A percentile compares a stretch with the other conserved stretches of the same genome.
These are phyloP conservation scores for Aspergillus diversus DNA, from an alignment of 495 filamentous ascomycete genomes.

Conservation along the genomic window DNA sequence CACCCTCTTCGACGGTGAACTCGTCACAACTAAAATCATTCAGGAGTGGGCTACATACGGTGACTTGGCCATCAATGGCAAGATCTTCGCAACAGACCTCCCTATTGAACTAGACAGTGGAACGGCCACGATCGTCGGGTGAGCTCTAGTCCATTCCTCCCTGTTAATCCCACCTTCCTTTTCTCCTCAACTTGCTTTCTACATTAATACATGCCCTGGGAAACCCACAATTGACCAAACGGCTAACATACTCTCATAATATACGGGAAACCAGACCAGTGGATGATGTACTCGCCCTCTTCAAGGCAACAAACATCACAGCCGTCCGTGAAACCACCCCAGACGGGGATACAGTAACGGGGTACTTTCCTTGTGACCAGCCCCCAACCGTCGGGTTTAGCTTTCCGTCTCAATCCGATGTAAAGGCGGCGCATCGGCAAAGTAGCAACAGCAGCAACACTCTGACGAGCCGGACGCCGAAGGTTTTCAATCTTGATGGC, in stretches of 20 bases:
- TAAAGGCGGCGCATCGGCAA: neutral
- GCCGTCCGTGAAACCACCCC: constrained; percentile 1
- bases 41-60: constrained; percentile 19
- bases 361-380: constrained; percentile 22
- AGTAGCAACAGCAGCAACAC: neutral
- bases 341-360: constrained; percentile 7
- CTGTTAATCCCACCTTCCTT: neutral
- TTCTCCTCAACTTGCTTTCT: neutral
- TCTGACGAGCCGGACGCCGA: constrained; percentile 1
- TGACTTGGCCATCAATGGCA: constrained; percentile 20
- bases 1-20: constrained; percentile 19
- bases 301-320: constrained; percentile 10
- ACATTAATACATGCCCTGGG: too few relatives aligned
- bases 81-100: constrained; percentile 7
- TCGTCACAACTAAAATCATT: constrained; percentile 13
- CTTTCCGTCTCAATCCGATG: constrained; percentile 15
- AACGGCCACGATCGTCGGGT: constrained; percentile 22
- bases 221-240: too few relatives aligned
- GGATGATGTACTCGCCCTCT: constrained; percentile 10
- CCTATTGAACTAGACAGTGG: constrained; percentile 15
- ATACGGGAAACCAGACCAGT: constrained; percentile 3
- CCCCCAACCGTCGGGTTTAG: constrained; percentile 16
- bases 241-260: too few relatives aligned
- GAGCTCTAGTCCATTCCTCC: neutral
- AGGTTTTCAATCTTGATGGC: constrained; percentile 12